A percentile compares a stretch with the other conserved stretches of the same genome.
Conservation (phyloP, 1,284 basidiomycete species). For the Microstroma glucosiphilum region DNA sequence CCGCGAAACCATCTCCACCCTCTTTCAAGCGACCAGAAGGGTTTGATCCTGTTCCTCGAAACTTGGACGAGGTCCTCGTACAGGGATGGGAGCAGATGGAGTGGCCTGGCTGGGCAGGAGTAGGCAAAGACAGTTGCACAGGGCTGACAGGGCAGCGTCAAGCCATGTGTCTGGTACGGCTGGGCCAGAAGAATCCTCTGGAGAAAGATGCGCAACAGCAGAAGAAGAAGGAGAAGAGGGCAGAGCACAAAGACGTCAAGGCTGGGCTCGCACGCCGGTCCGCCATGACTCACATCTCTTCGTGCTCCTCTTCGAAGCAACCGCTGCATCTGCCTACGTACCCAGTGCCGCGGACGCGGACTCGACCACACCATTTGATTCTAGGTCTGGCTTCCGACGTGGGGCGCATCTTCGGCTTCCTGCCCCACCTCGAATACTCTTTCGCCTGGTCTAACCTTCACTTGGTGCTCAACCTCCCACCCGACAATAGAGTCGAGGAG, state of each 20-base stretch:
- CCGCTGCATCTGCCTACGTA: conserved; percentile 5
- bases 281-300: background rate
- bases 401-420: conserved; percentile 8
- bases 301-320: conserved; percentile 4
- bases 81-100: conserved; percentile 3
- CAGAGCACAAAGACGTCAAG: background rate
- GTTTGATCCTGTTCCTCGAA: background rate
- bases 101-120: background rate
- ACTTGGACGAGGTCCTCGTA: background rate
- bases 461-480: conserved; percentile 9
- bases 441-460: conserved; percentile 7
- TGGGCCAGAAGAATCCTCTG: background rate
- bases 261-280: background rate
- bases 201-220: background rate
- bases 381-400: conserved; percentile 9
- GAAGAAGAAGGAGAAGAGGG: background rate
- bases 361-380: conserved; percentile 5
- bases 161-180: background rate
- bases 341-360: conserved; percentile 1
- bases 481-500: background rate
- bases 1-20: background rate
- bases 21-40: background rate
- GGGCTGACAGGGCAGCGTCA: background rate
- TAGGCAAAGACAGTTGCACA: background rate
- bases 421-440: conserved; percentile 3